Base-by-base conservation (phyloP, 78 protist genomes). In the Dictyostelium intermedium region DNA sequence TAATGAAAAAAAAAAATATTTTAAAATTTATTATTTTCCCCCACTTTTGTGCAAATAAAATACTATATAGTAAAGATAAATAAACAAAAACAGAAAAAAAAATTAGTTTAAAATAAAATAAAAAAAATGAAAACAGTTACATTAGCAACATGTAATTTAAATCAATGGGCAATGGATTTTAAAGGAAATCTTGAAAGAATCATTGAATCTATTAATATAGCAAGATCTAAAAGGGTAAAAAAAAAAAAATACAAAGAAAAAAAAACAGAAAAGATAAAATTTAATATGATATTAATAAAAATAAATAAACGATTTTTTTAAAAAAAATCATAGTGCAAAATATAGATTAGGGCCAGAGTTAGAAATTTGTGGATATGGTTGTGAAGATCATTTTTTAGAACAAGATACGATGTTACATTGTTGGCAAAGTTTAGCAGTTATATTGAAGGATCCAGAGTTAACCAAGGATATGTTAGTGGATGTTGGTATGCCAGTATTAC, bases 151-250 rank as follows among this genome's bases (percentile, higher is more conserved):
- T 98, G 99, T 96, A 85, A 92, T 41, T 95, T 98, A 50, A 95
- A 98, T 83, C 99, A 98, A 76, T 97, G 97, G 97, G 97, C 98
- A 7, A 43, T 98, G 84, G 99, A 98, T 83, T 97, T 98, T 45
- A 82, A 50, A 18, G 98, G 98, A 39, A 98, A 98, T 91, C 80
- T 91, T 7, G 81, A 13, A 50, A 93, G 98, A 23, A 96, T 95
- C 27, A 53, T 50, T 2, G 80, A 83, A 39, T 82, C 91, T 2
- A 92, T 92, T 56, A 92, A 80, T 25, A 82, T 80, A 30, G 91
- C 96, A 53, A 92, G 83, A 56, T 27, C 30, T 11, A 70, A n/a
- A 76, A 66, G 96, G 96, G 95, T 91, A 79, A 34, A 5, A 10
- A 76, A 41, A n/a, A 35, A 72, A 27, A 72, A 34, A 72, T 5